Evolutionary conservation across 2,329 filamentous ascomycete genomes (phyloP).

Genomic region (Dothistroma pini): DNA sequence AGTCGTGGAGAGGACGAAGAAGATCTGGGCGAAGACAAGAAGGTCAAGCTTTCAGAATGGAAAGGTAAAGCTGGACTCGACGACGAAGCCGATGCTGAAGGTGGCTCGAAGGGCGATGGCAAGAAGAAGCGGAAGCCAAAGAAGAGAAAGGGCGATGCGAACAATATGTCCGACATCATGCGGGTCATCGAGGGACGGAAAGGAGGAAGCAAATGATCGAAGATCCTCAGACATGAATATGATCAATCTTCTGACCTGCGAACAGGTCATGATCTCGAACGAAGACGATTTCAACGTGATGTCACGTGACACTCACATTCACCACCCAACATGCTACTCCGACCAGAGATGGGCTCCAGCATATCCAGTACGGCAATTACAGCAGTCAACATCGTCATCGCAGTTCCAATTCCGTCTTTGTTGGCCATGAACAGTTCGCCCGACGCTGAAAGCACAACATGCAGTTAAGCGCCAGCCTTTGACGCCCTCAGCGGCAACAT

Average conservation of each 20-base stretch:
- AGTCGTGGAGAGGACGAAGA: constrained; percentile 85
- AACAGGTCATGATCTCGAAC: not conserved
- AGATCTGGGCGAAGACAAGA: constrained; percentile 53
- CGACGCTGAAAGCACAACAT: not conserved
- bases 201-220: constrained; percentile 26
- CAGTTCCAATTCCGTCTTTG: not conserved
- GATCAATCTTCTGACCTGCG: constrained; percentile 1
- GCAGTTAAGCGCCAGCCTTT: constrained; percentile 6
- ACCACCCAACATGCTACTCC: not conserved
- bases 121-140: constrained; percentile 73
- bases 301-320: not conserved
- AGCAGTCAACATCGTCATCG: not conserved
- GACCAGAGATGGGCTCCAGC: not conserved
- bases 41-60: constrained; percentile 66
- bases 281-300: not conserved
- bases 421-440: not conserved
- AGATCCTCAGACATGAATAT: not conserved
- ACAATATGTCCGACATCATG: constrained; percentile 34
- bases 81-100: constrained; percentile 45
- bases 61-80: constrained; percentile 51
- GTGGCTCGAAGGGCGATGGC: constrained; percentile 64
- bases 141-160: constrained; percentile 48
- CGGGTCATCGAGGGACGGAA: constrained; percentile 34
- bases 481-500: constrained; percentile 1
- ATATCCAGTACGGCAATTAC: not conserved